Conservation (phyloP, 306 rosid species). For the Rosa chinensis region DNA sequence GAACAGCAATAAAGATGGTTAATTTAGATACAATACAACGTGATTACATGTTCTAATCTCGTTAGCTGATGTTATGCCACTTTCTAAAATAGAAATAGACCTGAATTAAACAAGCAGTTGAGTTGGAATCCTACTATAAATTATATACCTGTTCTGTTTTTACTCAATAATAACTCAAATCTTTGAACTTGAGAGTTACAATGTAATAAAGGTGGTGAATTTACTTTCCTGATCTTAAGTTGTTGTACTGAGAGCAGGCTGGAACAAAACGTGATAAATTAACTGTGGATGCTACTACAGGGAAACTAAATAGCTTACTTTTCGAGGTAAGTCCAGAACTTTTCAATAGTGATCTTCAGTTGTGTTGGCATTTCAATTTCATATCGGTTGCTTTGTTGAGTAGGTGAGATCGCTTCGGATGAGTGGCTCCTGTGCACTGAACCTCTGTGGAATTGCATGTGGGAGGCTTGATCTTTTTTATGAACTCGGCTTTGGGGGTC, state of each 20-base stretch:
- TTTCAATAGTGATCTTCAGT: conserved; percentile 15
- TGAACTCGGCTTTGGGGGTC: conserved; percentile 80
- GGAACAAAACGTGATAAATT: conserved; percentile 78
- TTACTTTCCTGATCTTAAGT: conserved; percentile 14
- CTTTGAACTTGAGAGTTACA: not conserved
- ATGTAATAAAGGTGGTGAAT: not conserved
- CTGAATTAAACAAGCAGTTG: not conserved
- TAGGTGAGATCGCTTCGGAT: conserved; percentile 95
- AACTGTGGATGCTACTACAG: conserved; percentile 64
- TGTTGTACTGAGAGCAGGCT: conserved; percentile 55
- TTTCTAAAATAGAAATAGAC: not conserved
- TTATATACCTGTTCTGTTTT: not conserved
- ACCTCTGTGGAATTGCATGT: conserved; percentile 95
- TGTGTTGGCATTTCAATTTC: conserved; percentile 17
- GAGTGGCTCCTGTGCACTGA: conserved; percentile 91
- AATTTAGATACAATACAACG: not conserved
- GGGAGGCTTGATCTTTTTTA: conserved; percentile 87
- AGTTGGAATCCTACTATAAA: not conserved
- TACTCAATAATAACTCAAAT: not conserved
- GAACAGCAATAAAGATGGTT: not conserved
- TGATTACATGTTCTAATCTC: not conserved
- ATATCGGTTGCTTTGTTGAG: conserved; percentile 20
- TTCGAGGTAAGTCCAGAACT: conserved; percentile 59
- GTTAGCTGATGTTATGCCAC: conserved; percentile 2
- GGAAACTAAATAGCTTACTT: conserved; percentile 75